These are phyloP conservation scores for Triangularia verruculosa DNA, from an alignment of 2,329 filamentous ascomycete species.

Conservation along the genomic window DNA sequence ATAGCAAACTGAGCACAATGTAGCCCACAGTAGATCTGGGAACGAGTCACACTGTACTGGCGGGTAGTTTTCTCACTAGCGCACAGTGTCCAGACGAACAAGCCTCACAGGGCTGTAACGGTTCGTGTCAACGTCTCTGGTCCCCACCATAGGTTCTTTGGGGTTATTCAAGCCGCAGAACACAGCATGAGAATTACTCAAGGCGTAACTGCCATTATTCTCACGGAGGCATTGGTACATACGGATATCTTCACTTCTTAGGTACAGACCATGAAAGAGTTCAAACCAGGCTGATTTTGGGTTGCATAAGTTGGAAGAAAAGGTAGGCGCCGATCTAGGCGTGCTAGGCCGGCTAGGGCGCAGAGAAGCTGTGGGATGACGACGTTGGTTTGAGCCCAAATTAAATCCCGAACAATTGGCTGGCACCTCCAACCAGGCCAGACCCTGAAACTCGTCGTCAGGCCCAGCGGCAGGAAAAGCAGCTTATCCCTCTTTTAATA, in stretches of 20 bases:
- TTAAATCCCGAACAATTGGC: slow-evolving; percentile 27
- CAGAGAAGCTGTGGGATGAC: slow-evolving; percentile 27
- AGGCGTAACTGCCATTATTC: background rate
- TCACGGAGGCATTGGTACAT: background rate
- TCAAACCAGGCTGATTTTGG: background rate
- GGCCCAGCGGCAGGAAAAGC: slow-evolving; percentile 11
- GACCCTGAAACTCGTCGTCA: slow-evolving; percentile 26
- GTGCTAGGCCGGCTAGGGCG: slow-evolving; percentile 10
- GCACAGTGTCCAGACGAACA: background rate
- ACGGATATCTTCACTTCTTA: background rate
- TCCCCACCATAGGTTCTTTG: background rate
- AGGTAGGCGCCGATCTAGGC: background rate
- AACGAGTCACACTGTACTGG: background rate
- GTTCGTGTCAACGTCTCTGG: background rate
- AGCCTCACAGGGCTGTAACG: background rate
- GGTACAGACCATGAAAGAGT: background rate
- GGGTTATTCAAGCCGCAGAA: background rate
- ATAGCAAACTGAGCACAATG: background rate
- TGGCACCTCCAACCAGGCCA: slow-evolving; percentile 19
- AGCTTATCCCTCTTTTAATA: slow-evolving; percentile 6
- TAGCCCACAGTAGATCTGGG: background rate
- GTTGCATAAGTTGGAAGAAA: background rate
- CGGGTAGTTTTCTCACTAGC: background rate
- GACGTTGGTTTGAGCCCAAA: slow-evolving; percentile 31
- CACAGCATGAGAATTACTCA: background rate